A percentile compares a stretch with the other conserved stretches of the same genome.
Evolutionary conservation across 805 yeast species (phyloP).

Genomic region (Metschnikowia cubensis): DNA sequence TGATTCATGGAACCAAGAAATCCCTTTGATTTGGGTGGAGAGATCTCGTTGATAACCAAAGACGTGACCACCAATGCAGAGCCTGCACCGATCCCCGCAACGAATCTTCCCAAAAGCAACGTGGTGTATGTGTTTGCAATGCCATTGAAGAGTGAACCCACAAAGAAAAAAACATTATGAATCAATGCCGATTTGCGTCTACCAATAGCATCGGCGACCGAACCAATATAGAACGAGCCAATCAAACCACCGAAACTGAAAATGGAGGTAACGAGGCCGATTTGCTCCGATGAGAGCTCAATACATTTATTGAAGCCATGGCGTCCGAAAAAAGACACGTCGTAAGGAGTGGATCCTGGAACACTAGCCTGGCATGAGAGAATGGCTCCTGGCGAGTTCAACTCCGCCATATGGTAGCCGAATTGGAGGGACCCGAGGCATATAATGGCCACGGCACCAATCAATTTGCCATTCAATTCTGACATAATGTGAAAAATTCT

Average conservation of each 20-base stretch:
- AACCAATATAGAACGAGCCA: conserved; percentile 68
- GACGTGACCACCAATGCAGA: conserved; percentile 83
- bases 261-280: conserved; percentile 73
- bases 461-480: conserved; percentile 28
- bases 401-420: conserved; percentile 93
- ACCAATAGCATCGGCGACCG: conserved; percentile 62
- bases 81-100: conserved; percentile 87
- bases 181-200: conserved; percentile 50
- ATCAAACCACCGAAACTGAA: conserved; percentile 82
- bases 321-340: conserved; percentile 38
- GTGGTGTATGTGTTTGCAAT: conserved; percentile 38
- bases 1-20: conserved; percentile 87
- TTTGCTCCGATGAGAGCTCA: conserved; percentile 48
- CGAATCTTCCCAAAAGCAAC: conserved; percentile 64
- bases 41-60: conserved; percentile 70
- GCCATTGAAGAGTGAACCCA: conserved; percentile 65
- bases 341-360: conserved; percentile 32
- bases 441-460: conserved; percentile 49
- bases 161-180: conserved; percentile 47
- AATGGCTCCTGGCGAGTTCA: conserved; percentile 81
- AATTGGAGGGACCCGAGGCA: conserved; percentile 82
- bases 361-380: conserved; percentile 49
- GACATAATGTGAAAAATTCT: background rate
- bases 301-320: conserved; percentile 50
- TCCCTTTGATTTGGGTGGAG: conserved; percentile 69